Evolutionary conservation across 164 flowering plant genomes (phyloP), one percentile per base, ranked within the genome.

Genomic region (Kalanchoe fedtschenkoi): DNA sequence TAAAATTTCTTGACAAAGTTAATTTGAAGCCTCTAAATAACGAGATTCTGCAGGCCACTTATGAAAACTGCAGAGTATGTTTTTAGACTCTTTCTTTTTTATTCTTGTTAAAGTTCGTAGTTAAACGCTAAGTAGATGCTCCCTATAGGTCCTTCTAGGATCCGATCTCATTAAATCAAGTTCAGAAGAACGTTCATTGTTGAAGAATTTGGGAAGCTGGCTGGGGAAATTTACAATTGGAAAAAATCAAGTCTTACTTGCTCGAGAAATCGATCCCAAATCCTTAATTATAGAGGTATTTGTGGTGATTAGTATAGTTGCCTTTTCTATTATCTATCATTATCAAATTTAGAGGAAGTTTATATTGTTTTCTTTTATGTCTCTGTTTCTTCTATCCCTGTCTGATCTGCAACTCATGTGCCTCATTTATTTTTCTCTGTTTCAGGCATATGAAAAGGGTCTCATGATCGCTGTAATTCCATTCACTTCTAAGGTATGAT

Each of bases 171-270:
- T 93, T 73, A 93, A 93, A 66, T 90, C 95, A 61, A 90, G 99
- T 74, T 87, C 95, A 35, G 99, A 93, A 72, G 97, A 93, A 79
- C 87, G 99, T 19, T 90, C 99, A 10, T 73, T 93, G 72, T 83
- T 93, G 38, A 93, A 93, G 69, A 93, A 90, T 76, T 76, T 93
- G 65, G 99, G 99, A 44, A 90, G 99, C 77, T 93, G 99, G 99
- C 95, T 93, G 62, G 99, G 99, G 56, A 93, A 88, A 72, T 84
- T 90, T 61, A 93, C 99, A 19, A 90, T 93, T 70, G 97, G 99
- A 30, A 80, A 87, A 65, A 93, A 93, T 69, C 89, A 87, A 72
- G 91, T 84, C 54, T 71, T 93, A 46, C 73, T 87, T 64, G 96
- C 96, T 54, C 82, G 86, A 28, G 96, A 93, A 74, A 90, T 93